phyloP scores from a whole-genome alignment of 78 protist genomes.

The Dictyostelium brefeldianum region DNA sequence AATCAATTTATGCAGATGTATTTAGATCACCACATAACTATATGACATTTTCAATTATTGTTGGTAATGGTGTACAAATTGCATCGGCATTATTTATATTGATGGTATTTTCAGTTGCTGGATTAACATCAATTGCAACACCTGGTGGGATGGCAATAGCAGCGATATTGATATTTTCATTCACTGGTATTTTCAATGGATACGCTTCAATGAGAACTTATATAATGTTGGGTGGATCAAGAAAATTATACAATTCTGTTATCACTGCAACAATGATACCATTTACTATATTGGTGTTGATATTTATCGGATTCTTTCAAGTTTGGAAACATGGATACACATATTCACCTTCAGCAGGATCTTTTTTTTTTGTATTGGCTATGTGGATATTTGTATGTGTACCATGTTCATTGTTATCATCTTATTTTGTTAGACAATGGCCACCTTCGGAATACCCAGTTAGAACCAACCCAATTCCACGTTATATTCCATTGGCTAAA shows the following conservation, averaged over 20 bases:
- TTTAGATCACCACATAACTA: constrained; percentile 66
- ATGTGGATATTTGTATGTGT: constrained; percentile 51
- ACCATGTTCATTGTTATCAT: constrained; percentile 41
- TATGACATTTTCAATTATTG: constrained; percentile 57
- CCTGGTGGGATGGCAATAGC: constrained; percentile 48
- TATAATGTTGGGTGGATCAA: constrained; percentile 71
- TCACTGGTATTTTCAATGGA: constrained; percentile 38
- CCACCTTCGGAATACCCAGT: constrained; percentile 81
- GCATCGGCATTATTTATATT: constrained; percentile 17
- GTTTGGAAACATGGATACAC: constrained; percentile 35
- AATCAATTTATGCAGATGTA: constrained; percentile 76
- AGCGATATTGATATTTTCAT: constrained; percentile 10
- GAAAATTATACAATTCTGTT: constrained; percentile 43
- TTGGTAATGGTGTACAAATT: constrained; percentile 61
- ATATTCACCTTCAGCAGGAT: constrained; percentile 23
- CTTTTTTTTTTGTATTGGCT: constrained; percentile 21
- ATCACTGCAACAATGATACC: constrained; percentile 42
- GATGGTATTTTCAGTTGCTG: constrained; percentile 55
- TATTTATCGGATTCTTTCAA: constrained; percentile 38
- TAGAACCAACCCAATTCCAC: constrained; percentile 56
- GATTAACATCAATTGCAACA: constrained; percentile 40
- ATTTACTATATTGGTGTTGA: constrained; percentile 6
- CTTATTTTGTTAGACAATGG: constrained; percentile 74
- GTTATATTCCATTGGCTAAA: constrained; percentile 40
- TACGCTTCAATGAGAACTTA: constrained; percentile 72